Conservation (phyloP, 495 filamentous ascomycete species). For the Xylaria castorea region DNA sequence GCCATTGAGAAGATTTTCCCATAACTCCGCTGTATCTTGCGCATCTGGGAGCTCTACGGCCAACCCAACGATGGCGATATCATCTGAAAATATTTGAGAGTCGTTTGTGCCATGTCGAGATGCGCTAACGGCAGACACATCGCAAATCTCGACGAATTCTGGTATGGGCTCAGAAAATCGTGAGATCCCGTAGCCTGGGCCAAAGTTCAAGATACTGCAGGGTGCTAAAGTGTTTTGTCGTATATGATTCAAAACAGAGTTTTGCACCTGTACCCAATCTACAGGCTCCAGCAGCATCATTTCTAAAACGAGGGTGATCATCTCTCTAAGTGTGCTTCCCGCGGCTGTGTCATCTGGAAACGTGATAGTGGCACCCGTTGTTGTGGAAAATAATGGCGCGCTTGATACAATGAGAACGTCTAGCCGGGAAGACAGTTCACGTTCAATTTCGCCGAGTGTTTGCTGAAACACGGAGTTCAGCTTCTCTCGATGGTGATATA, state of each 20-base stretch:
- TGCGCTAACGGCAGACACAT: background rate
- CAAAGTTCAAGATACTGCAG: background rate
- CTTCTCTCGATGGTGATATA: conserved; percentile 20
- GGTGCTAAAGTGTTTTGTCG: background rate
- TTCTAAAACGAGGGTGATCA: conserved; percentile 9
- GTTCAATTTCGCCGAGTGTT: conserved; percentile 11
- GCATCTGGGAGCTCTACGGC: background rate
- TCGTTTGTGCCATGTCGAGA: background rate
- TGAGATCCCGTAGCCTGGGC: background rate
- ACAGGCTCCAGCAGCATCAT: conserved; percentile 24
- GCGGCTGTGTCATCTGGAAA: background rate
- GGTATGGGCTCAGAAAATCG: background rate
- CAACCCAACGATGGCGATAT: background rate
- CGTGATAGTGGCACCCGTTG: background rate
- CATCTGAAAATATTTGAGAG: background rate
- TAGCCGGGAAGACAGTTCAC: conserved; percentile 16
- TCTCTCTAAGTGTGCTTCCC: background rate
- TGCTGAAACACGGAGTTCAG: conserved; percentile 12
- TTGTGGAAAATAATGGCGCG: background rate
- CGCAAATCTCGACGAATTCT: background rate
- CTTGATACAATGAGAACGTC: background rate
- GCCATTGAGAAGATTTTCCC: background rate
- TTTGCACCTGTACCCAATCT: conserved; percentile 23
- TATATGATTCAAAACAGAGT: conserved; percentile 17
- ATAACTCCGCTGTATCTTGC: background rate